Conservation (phyloP, 2,329 filamentous ascomycete genomes). For the Cordyceps militaris region DNA sequence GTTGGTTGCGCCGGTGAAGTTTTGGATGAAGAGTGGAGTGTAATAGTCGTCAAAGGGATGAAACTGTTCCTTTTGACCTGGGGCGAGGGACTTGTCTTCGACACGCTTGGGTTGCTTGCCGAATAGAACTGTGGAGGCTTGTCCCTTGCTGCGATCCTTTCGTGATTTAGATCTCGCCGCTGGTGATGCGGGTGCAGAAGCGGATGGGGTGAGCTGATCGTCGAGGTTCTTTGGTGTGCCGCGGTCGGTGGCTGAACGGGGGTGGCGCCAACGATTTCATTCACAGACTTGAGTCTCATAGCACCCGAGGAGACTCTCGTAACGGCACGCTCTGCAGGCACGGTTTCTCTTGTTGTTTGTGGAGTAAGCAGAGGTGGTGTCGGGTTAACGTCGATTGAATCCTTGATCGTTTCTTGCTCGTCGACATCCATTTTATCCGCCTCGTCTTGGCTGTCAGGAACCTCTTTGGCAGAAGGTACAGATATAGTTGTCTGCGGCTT, state of each 20-base stretch:
- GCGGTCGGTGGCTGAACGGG: constrained; percentile 29
- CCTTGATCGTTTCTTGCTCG: constrained; percentile 16
- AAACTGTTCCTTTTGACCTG: constrained; percentile 33
- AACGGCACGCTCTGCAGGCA: constrained; percentile 46
- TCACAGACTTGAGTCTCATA: constrained; percentile 64
- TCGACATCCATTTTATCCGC: constrained; percentile 31
- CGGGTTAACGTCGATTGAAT: not conserved
- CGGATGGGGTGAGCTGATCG: constrained; percentile 34
- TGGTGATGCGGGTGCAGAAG: constrained; percentile 38
- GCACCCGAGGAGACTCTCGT: constrained; percentile 64
- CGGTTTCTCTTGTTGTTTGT: constrained; percentile 15
- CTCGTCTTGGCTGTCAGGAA: constrained; percentile 30
- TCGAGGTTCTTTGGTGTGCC: constrained; percentile 23
- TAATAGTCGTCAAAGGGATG: constrained; percentile 56
- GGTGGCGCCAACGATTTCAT: constrained; percentile 60
- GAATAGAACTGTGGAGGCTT: constrained; percentile 70
- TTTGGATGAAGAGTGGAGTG: constrained; percentile 53
- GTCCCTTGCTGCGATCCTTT: constrained; percentile 56
- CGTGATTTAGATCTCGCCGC: constrained; percentile 32
- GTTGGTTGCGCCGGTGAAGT: constrained; percentile 46
- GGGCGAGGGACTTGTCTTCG: constrained; percentile 39
- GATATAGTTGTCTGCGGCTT: not conserved
- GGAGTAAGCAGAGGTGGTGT: constrained; percentile 13
- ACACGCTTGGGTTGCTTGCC: constrained; percentile 54
- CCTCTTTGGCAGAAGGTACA: constrained; percentile 17